phyloP scores from a whole-genome alignment of 2,329 filamentous ascomycete genomes.

The Apiospora phragmitis region DNA sequence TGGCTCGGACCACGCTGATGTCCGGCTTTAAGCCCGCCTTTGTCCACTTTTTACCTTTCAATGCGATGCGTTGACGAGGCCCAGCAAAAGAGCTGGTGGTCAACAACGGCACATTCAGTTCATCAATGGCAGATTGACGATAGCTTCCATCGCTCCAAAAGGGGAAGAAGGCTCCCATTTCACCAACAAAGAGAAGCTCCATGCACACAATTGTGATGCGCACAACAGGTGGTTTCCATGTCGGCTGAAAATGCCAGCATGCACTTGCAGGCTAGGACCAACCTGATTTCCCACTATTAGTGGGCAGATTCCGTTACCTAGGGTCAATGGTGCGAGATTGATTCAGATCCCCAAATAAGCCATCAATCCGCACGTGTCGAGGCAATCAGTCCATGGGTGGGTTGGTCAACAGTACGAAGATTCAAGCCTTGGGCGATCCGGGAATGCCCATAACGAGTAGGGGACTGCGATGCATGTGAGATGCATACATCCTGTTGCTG shows the following conservation, averaged over 20 bases:
- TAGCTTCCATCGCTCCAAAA: neutral
- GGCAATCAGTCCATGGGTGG: neutral
- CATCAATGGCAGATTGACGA: neutral
- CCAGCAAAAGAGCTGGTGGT: neutral
- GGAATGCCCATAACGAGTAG: neutral
- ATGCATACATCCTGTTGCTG: neutral
- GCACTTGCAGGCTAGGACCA: neutral
- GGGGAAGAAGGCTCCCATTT: neutral
- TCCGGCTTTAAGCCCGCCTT: neutral
- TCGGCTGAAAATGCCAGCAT: neutral
- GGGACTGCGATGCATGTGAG: neutral
- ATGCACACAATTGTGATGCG: neutral
- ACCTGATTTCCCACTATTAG: neutral
- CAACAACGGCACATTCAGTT: neutral
- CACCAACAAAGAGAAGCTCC: neutral
- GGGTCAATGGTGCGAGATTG: neutral
- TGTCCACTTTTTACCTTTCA: constrained; percentile 3
- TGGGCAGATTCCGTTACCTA: neutral
- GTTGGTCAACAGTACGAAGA: neutral
- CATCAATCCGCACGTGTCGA: neutral
- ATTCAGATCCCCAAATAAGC: neutral
- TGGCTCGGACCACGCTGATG: constrained; percentile 1
- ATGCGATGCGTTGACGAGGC: neutral
- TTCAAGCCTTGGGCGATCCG: neutral
- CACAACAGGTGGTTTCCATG: neutral